Percentiles rank a stretch among this genome's conserved stretches.
These are phyloP conservation scores for Pseudogymnoascus sp. DNA, from an alignment of 2,329 filamentous ascomycete genomes.

Conservation along the genomic window DNA sequence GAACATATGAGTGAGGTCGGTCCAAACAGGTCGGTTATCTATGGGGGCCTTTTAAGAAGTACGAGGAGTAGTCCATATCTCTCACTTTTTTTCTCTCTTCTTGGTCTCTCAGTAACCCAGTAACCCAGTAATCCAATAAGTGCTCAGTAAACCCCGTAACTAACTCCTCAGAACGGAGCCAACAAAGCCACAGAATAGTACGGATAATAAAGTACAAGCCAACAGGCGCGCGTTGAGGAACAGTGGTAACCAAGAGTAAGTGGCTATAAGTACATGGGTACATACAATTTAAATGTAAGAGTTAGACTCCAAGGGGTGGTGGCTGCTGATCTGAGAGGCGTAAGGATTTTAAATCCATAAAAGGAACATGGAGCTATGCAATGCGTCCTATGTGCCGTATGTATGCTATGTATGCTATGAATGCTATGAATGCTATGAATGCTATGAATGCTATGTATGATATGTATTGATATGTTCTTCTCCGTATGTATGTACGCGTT, in stretches of 20 bases:
- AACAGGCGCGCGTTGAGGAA: background rate
- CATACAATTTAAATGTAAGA: conserved; percentile 7
- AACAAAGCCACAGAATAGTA: background rate
- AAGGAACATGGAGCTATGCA: background rate
- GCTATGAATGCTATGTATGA: background rate
- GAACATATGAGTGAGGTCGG: conserved; percentile 7
- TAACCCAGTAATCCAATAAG: background rate
- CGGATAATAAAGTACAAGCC: background rate
- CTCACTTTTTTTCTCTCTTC: too few relatives aligned
- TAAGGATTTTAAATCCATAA: background rate
- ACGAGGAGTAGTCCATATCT: too few relatives aligned
- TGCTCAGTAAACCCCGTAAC: background rate
- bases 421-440: background rate
- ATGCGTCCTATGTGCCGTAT: too few relatives aligned
- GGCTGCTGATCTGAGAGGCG: conserved; percentile 2
- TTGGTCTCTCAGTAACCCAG: background rate
- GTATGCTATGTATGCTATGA: too few relatives aligned
- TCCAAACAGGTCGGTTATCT: conserved; percentile 7
- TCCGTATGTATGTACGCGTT: background rate
- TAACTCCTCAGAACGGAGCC: background rate
- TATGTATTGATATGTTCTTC: background rate
- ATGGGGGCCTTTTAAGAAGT: background rate
- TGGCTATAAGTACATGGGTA: conserved; percentile 6
- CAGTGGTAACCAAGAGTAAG: background rate
- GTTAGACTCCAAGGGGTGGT: background rate